These are phyloP conservation scores for Podaxis sp. DNA, from an alignment of 768 basidiomycete species.

Conservation along the genomic window DNA sequence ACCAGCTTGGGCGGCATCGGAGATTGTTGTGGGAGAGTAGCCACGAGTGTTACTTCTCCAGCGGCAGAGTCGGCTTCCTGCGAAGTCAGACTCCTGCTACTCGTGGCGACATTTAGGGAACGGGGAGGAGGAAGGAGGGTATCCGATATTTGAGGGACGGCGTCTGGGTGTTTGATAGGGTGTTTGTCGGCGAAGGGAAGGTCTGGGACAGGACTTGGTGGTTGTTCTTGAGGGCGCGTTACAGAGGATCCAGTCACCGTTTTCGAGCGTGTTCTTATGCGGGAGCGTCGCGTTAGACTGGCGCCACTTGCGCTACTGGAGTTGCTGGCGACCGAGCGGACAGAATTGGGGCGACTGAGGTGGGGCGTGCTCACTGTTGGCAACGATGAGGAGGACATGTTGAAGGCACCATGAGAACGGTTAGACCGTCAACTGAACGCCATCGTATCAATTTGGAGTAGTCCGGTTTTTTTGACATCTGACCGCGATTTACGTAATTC, in stretches of 20 bases:
- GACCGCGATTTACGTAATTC: slow-evolving; percentile 9
- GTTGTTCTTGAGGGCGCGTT: slow-evolving; percentile 24
- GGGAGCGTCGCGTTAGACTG: slow-evolving; percentile 53
- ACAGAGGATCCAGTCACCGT: slow-evolving; percentile 41
- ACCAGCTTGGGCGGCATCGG: slow-evolving; percentile 34
- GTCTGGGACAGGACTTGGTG: slow-evolving; percentile 28
- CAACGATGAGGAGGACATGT: slow-evolving; percentile 26
- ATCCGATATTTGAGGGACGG: slow-evolving; percentile 20
- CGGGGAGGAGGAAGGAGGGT: slow-evolving; percentile 20
- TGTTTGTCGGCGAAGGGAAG: slow-evolving; percentile 32
- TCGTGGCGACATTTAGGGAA: slow-evolving; percentile 27
- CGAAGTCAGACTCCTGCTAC: slow-evolving; percentile 25
- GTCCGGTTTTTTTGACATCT: slow-evolving; percentile 11
- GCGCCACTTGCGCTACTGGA: slow-evolving; percentile 49
- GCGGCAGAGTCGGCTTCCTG: slow-evolving; percentile 23
- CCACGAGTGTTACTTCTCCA: slow-evolving; percentile 32
- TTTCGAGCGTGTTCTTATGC: slow-evolving; percentile 53
- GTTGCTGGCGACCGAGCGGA: slow-evolving; percentile 50
- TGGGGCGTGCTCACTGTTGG: slow-evolving; percentile 27
- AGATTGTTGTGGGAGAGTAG: slow-evolving; percentile 23
- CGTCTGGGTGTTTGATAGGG: slow-evolving; percentile 23
- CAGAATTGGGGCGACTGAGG: slow-evolving; percentile 35
- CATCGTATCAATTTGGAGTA: slow-evolving; percentile 15
- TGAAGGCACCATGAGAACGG: slow-evolving; percentile 16
- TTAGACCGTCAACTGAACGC: slow-evolving; percentile 10